phyloP scores from a whole-genome alignment of 1,284 basidiomycete species.

The Puccinia triticina region DNA sequence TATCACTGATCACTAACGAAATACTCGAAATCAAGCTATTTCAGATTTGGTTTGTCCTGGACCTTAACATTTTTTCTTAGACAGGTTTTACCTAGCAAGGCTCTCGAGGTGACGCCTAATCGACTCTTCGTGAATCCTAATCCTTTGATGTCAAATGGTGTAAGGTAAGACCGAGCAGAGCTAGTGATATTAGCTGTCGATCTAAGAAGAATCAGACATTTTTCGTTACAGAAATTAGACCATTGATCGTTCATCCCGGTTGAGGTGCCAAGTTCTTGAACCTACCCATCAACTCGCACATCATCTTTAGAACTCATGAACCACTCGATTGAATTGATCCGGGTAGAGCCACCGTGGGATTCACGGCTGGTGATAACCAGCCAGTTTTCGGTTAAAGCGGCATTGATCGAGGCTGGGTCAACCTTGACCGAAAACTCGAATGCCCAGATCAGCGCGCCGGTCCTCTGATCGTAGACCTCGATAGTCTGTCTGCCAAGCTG shows the following conservation, averaged over 20 bases:
- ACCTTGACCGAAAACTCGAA: slow-evolving; percentile 31
- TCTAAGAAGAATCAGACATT: slow-evolving; percentile 2
- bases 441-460: slow-evolving; percentile 34
- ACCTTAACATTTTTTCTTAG: neutral
- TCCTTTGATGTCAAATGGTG: slow-evolving; percentile 37
- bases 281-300: slow-evolving; percentile 41
- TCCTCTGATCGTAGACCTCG: slow-evolving; percentile 42
- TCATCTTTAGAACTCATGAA: slow-evolving; percentile 51
- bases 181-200: slow-evolving; percentile 48
- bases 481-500: slow-evolving; percentile 14
- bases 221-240: neutral
- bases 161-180: slow-evolving; percentile 35
- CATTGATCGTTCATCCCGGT: neutral
- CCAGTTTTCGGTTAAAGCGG: slow-evolving; percentile 84
- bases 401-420: slow-evolving; percentile 34
- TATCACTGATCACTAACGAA: slow-evolving; percentile 72
- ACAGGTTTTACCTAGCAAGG: slow-evolving; percentile 36
- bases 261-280: neutral
- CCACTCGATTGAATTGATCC: slow-evolving; percentile 51
- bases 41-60: neutral
- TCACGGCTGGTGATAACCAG: slow-evolving; percentile 64
- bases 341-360: slow-evolving; percentile 10
- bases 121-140: slow-evolving; percentile 48
- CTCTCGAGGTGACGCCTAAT: slow-evolving; percentile 46
- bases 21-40: neutral